Conservation (phyloP, 108 stramenopile genomes). For the Cyclotella distinguenda region DNA sequence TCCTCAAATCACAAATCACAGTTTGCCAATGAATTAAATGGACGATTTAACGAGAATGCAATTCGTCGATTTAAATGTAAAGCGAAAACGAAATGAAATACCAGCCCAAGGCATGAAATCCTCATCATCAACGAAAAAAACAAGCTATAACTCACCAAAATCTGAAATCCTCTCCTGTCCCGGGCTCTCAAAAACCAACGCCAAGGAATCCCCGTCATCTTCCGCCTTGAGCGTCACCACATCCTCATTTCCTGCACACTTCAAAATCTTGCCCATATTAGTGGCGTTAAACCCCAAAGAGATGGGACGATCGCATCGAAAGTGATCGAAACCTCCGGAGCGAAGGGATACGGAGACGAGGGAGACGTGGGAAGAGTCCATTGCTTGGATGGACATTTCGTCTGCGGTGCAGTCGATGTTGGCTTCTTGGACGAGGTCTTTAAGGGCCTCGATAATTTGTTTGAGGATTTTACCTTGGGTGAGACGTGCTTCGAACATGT, state of each 20-base stretch:
- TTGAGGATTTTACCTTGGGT: constrained; percentile 90
- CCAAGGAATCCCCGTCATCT: constrained; percentile 86
- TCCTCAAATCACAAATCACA: too few relatives aligned
- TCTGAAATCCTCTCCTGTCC: constrained; percentile 89
- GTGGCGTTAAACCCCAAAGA: constrained; percentile 92
- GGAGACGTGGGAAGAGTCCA: constrained; percentile 99
- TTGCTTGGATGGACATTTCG: constrained; percentile 95
- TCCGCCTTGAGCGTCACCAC: constrained; percentile 95
- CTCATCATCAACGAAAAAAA: background rate
- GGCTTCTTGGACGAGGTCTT: constrained; percentile 96
- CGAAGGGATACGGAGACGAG: constrained; percentile 86
- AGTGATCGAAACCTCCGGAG: constrained; percentile 90
- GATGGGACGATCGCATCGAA: constrained; percentile 92
- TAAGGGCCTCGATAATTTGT: constrained; percentile 96
- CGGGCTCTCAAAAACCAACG: constrained; percentile 92
- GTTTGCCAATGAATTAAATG: too few relatives aligned
- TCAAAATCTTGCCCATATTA: constrained; percentile 98
- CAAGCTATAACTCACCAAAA: constrained; percentile 75
- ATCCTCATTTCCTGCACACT: constrained; percentile 97
- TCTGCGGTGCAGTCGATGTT: constrained; percentile 89
- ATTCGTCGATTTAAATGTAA: too few relatives aligned
- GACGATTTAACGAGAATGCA: too few relatives aligned
- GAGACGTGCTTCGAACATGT: constrained; percentile 98
- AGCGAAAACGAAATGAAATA: too few relatives aligned
- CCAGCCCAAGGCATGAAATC: too few relatives aligned